Conservation (phyloP, 495 filamentous ascomycete species). For the Cercophora scortea region DNA sequence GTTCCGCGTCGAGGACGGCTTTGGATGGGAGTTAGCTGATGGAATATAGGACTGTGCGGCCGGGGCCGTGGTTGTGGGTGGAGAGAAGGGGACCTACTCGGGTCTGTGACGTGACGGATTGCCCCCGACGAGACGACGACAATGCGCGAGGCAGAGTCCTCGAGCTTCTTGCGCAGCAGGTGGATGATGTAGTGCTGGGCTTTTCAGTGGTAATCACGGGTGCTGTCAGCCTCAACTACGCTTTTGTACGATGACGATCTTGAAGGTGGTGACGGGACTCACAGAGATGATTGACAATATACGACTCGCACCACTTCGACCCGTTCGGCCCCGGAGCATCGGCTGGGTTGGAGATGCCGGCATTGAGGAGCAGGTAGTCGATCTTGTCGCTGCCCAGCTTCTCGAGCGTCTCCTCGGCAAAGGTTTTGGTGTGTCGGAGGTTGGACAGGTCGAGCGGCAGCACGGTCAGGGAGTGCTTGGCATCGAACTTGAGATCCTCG, state of each 20-base stretch:
- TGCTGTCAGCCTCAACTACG: neutral
- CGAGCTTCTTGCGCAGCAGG: constrained; percentile 30
- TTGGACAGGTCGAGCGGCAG: constrained; percentile 35
- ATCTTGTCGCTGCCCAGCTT: constrained; percentile 26
- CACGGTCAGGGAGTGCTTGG: constrained; percentile 29
- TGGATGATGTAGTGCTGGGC: constrained; percentile 41
- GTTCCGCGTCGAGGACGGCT: constrained; percentile 21
- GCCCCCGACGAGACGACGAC: constrained; percentile 37
- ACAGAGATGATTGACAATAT: constrained; percentile 39
- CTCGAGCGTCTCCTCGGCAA: constrained; percentile 25
- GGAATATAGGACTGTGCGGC: no score
- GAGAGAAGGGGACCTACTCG: neutral
- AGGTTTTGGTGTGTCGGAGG: constrained; percentile 25
- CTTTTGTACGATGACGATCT: neutral
- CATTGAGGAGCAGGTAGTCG: constrained; percentile 37
- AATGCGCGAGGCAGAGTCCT: constrained; percentile 26
- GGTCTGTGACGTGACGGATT: constrained; percentile 22
- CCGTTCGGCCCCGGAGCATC: constrained; percentile 19
- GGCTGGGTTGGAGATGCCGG: constrained; percentile 17
- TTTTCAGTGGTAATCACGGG: constrained; percentile 5
- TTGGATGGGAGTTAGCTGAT: neutral
- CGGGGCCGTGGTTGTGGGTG: no score
- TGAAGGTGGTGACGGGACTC: neutral
- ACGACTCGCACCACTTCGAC: constrained; percentile 30
- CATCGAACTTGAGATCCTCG: constrained; percentile 24